Evolutionary conservation across 163 green algal genomes (phyloP).

Genomic region (Volvox carteri): DNA sequence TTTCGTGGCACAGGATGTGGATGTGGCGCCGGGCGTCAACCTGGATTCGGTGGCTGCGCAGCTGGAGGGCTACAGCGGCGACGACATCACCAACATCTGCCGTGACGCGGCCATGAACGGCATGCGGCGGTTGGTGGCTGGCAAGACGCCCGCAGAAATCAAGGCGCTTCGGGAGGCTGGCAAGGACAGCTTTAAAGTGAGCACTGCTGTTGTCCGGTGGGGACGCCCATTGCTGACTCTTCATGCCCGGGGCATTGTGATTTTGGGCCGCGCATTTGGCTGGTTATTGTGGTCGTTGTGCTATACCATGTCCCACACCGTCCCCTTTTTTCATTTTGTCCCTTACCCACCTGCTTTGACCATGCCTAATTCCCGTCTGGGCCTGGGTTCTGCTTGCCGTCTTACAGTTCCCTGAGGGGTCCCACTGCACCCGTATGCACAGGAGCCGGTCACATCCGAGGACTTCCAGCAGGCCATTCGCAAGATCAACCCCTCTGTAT

Average conservation of each 20-base stretch:
- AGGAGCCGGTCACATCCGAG: constrained; percentile 78
- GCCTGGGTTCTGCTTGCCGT: too few relatives aligned
- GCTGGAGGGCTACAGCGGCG: constrained; percentile 90
- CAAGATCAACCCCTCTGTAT: constrained; percentile 87
- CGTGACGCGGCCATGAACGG: constrained; percentile 92
- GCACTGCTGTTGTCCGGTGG: too few relatives aligned
- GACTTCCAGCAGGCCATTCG: constrained; percentile 86
- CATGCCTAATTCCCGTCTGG: too few relatives aligned
- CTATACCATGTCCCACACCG: too few relatives aligned
- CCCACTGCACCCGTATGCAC: too few relatives aligned
- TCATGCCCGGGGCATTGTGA: too few relatives aligned
- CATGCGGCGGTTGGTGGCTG: constrained; percentile 77
- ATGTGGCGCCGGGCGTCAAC: constrained; percentile 76
- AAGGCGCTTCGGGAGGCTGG: constrained; percentile 57
- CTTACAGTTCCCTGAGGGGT: too few relatives aligned
- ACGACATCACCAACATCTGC: constrained; percentile 97
- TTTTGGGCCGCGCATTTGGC: too few relatives aligned
- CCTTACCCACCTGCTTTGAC: too few relatives aligned
- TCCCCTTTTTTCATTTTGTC: too few relatives aligned
- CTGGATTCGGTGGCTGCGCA: constrained; percentile 74
- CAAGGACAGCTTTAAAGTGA: constrained; percentile 69
- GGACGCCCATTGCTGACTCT: too few relatives aligned
- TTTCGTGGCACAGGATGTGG: constrained; percentile 81
- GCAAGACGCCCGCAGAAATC: constrained; percentile 77
- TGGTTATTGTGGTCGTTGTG: too few relatives aligned